Evolutionary conservation across 2,329 filamentous ascomycete genomes (phyloP).

Genomic region (Pseudogymnoascus sp.): DNA sequence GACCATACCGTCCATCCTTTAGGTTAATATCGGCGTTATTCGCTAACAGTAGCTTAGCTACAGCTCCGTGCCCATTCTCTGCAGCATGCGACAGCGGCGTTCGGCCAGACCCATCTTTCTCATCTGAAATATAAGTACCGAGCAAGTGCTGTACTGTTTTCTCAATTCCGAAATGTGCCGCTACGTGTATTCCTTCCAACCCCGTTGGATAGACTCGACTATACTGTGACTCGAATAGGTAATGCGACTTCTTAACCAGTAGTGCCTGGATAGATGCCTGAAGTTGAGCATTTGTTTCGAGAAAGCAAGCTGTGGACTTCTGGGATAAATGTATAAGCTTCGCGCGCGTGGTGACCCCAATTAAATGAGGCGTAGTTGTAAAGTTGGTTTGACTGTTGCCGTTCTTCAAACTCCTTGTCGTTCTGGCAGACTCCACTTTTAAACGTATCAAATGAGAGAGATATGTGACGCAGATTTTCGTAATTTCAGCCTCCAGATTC

Average conservation of each 20-base stretch:
- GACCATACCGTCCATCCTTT: not conserved
- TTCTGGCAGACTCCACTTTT: slow-evolving; percentile 12
- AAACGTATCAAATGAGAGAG: slow-evolving; percentile 26
- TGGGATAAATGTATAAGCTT: not conserved
- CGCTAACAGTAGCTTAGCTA: slow-evolving; percentile 13
- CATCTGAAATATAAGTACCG: slow-evolving; percentile 12
- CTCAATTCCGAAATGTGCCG: slow-evolving; percentile 8
- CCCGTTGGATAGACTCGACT: not conserved
- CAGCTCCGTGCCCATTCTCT: slow-evolving; percentile 22
- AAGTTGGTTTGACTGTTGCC: slow-evolving; percentile 11
- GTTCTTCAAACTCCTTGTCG: slow-evolving; percentile 10
- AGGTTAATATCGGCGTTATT: not conserved
- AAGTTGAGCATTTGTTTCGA: slow-evolving; percentile 1
- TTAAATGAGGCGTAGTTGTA: slow-evolving; percentile 16
- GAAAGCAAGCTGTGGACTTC: slow-evolving; percentile 13
- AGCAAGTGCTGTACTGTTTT: not conserved
- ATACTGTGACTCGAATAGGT: not conserved
- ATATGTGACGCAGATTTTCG: slow-evolving; percentile 20
- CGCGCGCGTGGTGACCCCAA: slow-evolving; percentile 17
- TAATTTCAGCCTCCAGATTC: slow-evolving; percentile 12
- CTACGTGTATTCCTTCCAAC: slow-evolving; percentile 4
- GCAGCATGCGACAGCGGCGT: slow-evolving; percentile 25
- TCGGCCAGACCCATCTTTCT: slow-evolving; percentile 22
- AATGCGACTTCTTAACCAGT: not conserved
- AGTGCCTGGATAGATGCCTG: slow-evolving; percentile 11